These are phyloP conservation scores for Pyrenophora tritici-repentis DNA, from an alignment of 2,329 filamentous ascomycete genomes.

Conservation along the genomic window DNA sequence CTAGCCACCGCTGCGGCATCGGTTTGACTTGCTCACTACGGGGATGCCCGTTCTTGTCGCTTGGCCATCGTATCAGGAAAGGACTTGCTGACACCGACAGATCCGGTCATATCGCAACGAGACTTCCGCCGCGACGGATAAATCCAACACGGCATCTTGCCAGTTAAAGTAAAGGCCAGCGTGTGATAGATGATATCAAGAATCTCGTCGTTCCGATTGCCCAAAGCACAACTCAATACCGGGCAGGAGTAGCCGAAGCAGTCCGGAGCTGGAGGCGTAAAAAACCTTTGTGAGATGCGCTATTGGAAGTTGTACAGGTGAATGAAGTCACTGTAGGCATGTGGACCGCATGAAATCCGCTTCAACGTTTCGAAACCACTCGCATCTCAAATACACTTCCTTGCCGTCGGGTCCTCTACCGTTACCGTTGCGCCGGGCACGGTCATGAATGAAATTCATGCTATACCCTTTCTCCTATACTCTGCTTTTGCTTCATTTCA, in stretches of 20 bases:
- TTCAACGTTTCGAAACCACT: conserved; percentile 17
- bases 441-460: conserved; percentile 4
- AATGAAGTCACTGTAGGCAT: background rate
- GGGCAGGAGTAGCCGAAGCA: background rate
- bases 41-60: conserved; percentile 6
- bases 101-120: background rate
- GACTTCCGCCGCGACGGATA: background rate
- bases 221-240: too few relatives aligned
- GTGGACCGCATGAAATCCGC: background rate
- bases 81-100: background rate
- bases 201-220: too few relatives aligned
- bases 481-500: background rate
- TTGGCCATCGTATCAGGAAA: conserved; percentile 4
- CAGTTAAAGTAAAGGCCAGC: too few relatives aligned
- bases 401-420: conserved; percentile 1
- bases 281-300: background rate
- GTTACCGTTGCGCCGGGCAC: background rate
- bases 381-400: conserved; percentile 1
- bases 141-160: background rate
- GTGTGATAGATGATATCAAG: too few relatives aligned
- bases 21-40: background rate
- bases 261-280: too few relatives aligned
- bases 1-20: conserved; percentile 6
- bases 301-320: background rate
- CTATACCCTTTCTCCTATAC: conserved; percentile 4